phyloP scores from a whole-genome alignment of 768 basidiomycete species.

The Macrolepiota fuliginosa region DNA sequence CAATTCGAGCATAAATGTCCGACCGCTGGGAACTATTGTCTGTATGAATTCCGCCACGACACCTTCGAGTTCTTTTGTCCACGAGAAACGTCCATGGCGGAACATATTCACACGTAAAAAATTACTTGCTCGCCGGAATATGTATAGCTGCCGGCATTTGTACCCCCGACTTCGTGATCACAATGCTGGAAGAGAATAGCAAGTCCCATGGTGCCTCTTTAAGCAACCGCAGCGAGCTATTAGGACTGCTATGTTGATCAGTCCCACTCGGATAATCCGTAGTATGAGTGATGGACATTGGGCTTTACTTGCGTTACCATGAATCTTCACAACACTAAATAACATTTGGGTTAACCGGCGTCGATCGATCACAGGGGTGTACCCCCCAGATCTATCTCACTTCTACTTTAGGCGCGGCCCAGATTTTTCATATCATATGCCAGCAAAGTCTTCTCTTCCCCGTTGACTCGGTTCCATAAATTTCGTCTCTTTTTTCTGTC shows the following conservation, averaged over 20 bases:
- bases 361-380: not conserved
- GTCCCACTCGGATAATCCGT: not conserved
- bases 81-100: too few species aligned
- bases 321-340: not conserved
- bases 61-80: too few species aligned
- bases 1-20: too few species aligned
- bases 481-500: not conserved
- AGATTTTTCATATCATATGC: not conserved
- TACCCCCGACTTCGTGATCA: too few species aligned
- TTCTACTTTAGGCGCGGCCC: not conserved
- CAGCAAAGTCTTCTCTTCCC: not conserved
- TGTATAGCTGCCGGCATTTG: too few species aligned
- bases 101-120: too few species aligned
- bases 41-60: too few species aligned
- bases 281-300: not conserved
- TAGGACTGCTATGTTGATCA: not conserved
- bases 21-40: too few species aligned
- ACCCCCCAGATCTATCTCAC: not conserved
- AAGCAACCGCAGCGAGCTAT: too few species aligned
- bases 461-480: not conserved
- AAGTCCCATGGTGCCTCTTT: too few species aligned
- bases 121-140: too few species aligned
- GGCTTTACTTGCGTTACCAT: not conserved
- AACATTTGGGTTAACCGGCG: not conserved
- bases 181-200: too few species aligned